Conservation (phyloP, 495 filamentous ascomycete genomes). For the Neurospora terricola region DNA sequence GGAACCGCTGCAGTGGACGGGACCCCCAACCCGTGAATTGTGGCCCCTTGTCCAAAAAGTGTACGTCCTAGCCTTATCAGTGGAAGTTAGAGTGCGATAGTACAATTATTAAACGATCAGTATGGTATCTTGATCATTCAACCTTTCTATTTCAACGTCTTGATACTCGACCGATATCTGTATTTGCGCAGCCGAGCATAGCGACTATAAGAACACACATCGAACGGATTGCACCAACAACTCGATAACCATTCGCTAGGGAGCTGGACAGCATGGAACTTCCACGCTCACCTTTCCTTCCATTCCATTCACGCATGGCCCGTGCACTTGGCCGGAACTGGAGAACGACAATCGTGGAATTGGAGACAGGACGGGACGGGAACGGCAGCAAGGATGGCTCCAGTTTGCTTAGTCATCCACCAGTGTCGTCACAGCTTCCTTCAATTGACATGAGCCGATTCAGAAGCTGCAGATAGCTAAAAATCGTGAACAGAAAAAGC, state of each 20-base stretch:
- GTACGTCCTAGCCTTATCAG: background rate
- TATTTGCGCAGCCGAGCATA: background rate
- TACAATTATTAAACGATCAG: background rate
- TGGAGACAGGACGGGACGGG: background rate
- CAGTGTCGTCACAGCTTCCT: background rate
- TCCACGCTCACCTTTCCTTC: background rate
- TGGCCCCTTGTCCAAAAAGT: background rate
- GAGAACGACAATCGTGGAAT: background rate
- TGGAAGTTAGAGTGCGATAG: background rate
- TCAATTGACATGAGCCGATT: background rate
- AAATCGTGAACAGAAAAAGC: background rate
- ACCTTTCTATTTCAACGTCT: background rate
- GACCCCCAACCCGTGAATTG: background rate
- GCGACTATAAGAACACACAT: background rate
- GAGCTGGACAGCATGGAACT: background rate
- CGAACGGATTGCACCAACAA: background rate
- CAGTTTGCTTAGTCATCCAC: background rate
- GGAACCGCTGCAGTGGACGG: background rate
- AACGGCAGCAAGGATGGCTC: background rate
- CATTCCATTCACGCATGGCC: background rate
- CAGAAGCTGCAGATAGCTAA: background rate
- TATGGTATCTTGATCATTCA: background rate
- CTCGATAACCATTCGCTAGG: background rate
- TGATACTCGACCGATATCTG: too few species aligned
- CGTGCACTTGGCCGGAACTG: background rate